phyloP scores from a whole-genome alignment of 371 early-diverging fungal species.

The Syncephalastrum contaminatum region DNA sequence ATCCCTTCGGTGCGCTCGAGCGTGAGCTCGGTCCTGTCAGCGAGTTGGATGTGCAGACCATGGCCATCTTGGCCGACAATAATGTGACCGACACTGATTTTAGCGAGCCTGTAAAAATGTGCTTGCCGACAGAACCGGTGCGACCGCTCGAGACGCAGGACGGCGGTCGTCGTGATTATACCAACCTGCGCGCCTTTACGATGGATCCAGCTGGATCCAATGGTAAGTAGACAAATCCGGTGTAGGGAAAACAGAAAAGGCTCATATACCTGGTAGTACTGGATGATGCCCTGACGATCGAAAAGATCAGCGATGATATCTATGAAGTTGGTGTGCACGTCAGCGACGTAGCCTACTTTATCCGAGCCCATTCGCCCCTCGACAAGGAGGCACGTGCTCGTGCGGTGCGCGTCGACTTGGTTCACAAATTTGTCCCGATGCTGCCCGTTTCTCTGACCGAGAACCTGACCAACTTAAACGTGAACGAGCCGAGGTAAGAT shows the following conservation, averaged over 20 bases:
- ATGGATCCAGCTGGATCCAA: conserved; percentile 92
- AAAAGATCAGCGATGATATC: conserved; percentile 57
- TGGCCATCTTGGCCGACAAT: conserved; percentile 71
- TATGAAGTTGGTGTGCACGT: conserved; percentile 94
- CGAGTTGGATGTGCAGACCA: conserved; percentile 66
- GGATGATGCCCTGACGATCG: conserved; percentile 92
- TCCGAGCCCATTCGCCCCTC: conserved; percentile 76
- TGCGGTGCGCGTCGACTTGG: conserved; percentile 92
- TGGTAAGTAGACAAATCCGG: conserved; percentile 45
- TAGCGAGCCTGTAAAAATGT: conserved; percentile 62
- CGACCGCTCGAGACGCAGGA: conserved; percentile 58
- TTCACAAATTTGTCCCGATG: conserved; percentile 93
- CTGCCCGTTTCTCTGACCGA: conserved; percentile 88
- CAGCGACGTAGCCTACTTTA: conserved; percentile 97
- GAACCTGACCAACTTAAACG: conserved; percentile 45
- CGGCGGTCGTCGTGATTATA: conserved; percentile 62
- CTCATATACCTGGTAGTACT: conserved; percentile 33
- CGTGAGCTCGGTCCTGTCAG: conserved; percentile 67
- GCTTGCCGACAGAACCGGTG: conserved; percentile 48
- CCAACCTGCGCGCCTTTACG: conserved; percentile 67
- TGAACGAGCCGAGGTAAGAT: conserved; percentile 25
- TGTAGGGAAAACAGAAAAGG: neutral
- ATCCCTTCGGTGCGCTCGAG: conserved; percentile 73
- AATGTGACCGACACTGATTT: conserved; percentile 60
- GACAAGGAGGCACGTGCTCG: conserved; percentile 89